These are phyloP conservation scores for Trichosporon inkin DNA, from an alignment of 1,284 basidiomycete genomes.

Conservation along the genomic window DNA sequence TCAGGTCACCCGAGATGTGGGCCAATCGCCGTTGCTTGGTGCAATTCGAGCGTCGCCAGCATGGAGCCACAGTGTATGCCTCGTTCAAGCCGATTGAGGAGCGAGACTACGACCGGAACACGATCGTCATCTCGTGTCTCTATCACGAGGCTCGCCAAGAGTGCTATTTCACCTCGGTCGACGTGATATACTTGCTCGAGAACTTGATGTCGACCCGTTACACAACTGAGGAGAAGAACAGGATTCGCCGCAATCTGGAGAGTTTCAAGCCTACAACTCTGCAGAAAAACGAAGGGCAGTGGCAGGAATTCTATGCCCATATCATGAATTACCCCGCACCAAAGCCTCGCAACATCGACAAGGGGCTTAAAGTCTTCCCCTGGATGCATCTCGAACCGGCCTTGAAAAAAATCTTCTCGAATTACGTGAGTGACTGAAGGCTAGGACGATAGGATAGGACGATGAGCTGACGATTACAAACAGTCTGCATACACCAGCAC, in stretches of 20 bases:
- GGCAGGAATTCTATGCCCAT: constrained; percentile 71
- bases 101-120: constrained; percentile 51
- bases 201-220: constrained; percentile 77
- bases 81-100: constrained; percentile 53
- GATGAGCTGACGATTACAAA: not conserved
- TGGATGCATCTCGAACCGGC: constrained; percentile 78
- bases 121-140: constrained; percentile 72
- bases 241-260: constrained; percentile 89
- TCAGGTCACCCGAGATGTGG: constrained; percentile 54
- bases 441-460: not conserved
- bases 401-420: constrained; percentile 84
- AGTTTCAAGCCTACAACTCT: constrained; percentile 86
- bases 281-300: constrained; percentile 66
- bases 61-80: constrained; percentile 53
- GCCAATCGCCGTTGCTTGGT: constrained; percentile 53
- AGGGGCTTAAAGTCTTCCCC: constrained; percentile 96
- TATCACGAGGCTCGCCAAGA: constrained; percentile 71
- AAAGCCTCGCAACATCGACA: constrained; percentile 93
- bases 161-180: constrained; percentile 89
- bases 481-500: constrained; percentile 14
- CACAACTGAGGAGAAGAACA: constrained; percentile 92
- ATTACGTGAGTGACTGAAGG: constrained; percentile 68
- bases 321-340: constrained; percentile 95
- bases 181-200: constrained; percentile 89
- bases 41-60: constrained; percentile 56